Conservation (phyloP, 1,284 basidiomycete species). For the Meira miltonrushii region DNA sequence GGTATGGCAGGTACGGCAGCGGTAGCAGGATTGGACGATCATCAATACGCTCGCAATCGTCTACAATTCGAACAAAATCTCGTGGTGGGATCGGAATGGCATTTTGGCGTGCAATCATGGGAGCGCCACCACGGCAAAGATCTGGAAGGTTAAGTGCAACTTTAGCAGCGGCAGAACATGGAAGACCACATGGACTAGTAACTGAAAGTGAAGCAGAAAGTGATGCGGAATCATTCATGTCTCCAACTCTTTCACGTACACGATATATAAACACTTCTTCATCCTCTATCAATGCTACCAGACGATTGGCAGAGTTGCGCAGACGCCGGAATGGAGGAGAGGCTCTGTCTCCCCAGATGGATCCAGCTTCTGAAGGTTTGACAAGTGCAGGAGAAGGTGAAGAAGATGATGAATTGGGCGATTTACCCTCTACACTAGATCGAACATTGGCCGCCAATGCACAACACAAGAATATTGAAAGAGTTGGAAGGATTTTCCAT, state of each 20-base stretch:
- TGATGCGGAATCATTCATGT: not conserved
- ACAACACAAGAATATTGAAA: not conserved
- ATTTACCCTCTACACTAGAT: no score
- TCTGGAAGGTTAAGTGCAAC: not conserved
- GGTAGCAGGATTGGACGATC: no score
- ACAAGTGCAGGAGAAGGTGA: constrained; percentile 6
- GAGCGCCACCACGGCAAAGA: constrained; percentile 22
- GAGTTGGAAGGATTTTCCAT: constrained; percentile 38
- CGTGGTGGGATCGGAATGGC: constrained; percentile 23
- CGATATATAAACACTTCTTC: not conserved
- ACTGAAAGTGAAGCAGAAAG: constrained; percentile 6
- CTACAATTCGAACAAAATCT: constrained; percentile 15
- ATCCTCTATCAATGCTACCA: no score
- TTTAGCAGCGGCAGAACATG: constrained; percentile 2
- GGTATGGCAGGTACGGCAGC: constrained; percentile 10
- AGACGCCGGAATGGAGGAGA: no score
- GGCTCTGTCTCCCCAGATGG: not conserved
- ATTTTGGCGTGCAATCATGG: constrained; percentile 41
- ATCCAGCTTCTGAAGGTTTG: constrained; percentile 4
- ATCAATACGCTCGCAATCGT: no score
- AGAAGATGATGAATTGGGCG: constrained; percentile 1
- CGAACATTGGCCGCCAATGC: no score
- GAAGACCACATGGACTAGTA: not conserved
- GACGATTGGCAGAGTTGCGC: no score
- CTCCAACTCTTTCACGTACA: not conserved